These are phyloP conservation scores for Vitis hybrid DNA, from an alignment of 177 flowering plant genomes.

Conservation along the genomic window DNA sequence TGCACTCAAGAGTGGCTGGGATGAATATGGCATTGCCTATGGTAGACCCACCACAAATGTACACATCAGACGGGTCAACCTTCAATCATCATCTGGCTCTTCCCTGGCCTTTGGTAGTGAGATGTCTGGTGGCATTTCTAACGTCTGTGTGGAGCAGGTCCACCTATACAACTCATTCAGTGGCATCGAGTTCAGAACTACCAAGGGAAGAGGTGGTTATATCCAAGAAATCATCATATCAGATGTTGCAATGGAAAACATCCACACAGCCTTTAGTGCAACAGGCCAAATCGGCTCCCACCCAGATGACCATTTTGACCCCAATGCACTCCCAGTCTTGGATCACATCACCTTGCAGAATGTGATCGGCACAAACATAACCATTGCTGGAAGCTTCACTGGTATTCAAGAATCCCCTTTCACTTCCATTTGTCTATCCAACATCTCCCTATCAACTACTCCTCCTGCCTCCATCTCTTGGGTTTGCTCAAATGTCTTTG, in stretches of 20 bases:
- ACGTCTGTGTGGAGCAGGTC: constrained; percentile 47
- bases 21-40: constrained; percentile 84
- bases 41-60: constrained; percentile 59
- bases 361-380: constrained; percentile 59
- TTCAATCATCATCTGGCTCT: constrained; percentile 64
- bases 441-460: constrained; percentile 49
- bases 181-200: constrained; percentile 66
- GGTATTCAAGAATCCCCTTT: constrained; percentile 81
- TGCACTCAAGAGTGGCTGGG: constrained; percentile 95
- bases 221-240: constrained; percentile 56
- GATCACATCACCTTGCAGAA: constrained; percentile 54
- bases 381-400: constrained; percentile 56
- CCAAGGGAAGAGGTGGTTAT: constrained; percentile 84
- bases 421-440: constrained; percentile 63
- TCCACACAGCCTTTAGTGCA: constrained; percentile 49
- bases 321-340: constrained; percentile 62
- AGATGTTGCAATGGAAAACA: constrained; percentile 47
- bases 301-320: constrained; percentile 79
- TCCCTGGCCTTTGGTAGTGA: constrained; percentile 85
- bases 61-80: constrained; percentile 50
- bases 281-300: constrained; percentile 58
- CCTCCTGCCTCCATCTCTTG: constrained; percentile 47
- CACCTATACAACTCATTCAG: constrained; percentile 48
- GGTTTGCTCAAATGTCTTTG: constrained; percentile 68
- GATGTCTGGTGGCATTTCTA: constrained; percentile 94